Base-by-base conservation (phyloP, 371 early-diverging fungal genomes). In the Mucor irregularis region DNA sequence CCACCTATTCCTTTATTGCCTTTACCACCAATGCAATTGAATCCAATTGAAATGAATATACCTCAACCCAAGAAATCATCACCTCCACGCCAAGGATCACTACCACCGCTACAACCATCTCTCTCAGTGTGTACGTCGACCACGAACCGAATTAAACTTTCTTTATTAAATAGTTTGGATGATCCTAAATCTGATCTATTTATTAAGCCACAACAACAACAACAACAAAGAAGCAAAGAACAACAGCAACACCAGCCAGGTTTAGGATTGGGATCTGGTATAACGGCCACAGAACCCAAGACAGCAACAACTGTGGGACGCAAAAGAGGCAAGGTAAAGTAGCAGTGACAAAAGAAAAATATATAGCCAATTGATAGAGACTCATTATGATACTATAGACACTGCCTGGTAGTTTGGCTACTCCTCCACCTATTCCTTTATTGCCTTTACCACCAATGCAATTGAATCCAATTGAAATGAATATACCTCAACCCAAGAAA, bases 401-500 rank as follows among this genome's bases (percentile, higher is more conserved):
- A 0, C 58, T 78, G 16, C 79, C 79, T 49, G 79, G 79, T 13
- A 78, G 59, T 40, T 58, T 78, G 28, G 76, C 74, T 16, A 68
- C 62, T 14, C 79, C 76, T 10, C 76, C 75, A 16, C 71, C 68
- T 10, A 58, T 73, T 45, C 71, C 73, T 16, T 51, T 71, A 0
- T 16, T 73, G n/a, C 64, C 66, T 40, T 48, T 78, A 43, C 79
- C 79, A 25, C 79, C 79, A 5, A 78, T 78, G 75, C 71, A 59
- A 34, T 40, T 78, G 8, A 75, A 78, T 24, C 79, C 79, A 0
- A 61, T 78, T 14, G 53, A 64, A 17, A 19, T 73, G 38, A 61
- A 50, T 19, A 51, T 77, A 11, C 67, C 72, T 16, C 11, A 45
- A 26, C 44, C 40, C 5, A 51, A 39, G 22, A 51, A 51, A 30